Percentiles rank a stretch among this genome's conserved stretches.
These are phyloP conservation scores for Abelmoschus esculentus DNA, from an alignment of 345 rosid species.

Conservation along the genomic window DNA sequence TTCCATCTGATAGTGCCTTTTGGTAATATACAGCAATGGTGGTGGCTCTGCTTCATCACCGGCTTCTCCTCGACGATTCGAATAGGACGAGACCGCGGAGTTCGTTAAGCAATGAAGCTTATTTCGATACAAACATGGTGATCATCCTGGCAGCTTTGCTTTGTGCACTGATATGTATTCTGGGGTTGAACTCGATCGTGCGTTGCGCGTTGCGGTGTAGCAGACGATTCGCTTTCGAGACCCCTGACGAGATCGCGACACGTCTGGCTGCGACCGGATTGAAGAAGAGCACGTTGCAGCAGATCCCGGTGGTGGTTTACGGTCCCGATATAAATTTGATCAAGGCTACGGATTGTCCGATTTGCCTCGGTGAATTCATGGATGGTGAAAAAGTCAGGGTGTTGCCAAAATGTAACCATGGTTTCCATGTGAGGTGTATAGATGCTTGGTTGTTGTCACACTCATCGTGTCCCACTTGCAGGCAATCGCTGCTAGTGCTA, in stretches of 20 bases:
- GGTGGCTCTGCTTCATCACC: slow-evolving; percentile 18
- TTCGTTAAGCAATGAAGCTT: slow-evolving; percentile 32
- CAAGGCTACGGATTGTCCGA: slow-evolving; percentile 54
- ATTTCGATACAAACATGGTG: slow-evolving; percentile 73
- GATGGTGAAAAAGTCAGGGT: slow-evolving; percentile 64
- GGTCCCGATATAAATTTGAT: slow-evolving; percentile 33
- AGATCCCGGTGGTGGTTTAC: slow-evolving; percentile 49
- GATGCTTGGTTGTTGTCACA: slow-evolving; percentile 60
- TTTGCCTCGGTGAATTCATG: slow-evolving; percentile 61
- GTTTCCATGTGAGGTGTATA: slow-evolving; percentile 62
- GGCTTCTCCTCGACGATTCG: slow-evolving; percentile 28
- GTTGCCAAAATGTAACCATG: slow-evolving; percentile 62
- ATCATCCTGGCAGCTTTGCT: slow-evolving; percentile 63
- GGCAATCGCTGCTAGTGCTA: slow-evolving; percentile 36
- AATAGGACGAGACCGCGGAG: slow-evolving; percentile 22
- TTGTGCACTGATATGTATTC: slow-evolving; percentile 54
- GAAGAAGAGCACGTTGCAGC: slow-evolving; percentile 48
- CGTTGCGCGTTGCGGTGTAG: slow-evolving; percentile 58
- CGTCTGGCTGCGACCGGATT: slow-evolving; percentile 40
- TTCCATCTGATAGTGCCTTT: slow-evolving; percentile 4
- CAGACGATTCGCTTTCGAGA: slow-evolving; percentile 36
- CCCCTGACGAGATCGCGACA: slow-evolving; percentile 23
- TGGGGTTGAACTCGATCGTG: slow-evolving; percentile 52
- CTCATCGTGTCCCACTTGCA: slow-evolving; percentile 71
- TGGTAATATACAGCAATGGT: slow-evolving; percentile 10